These are phyloP conservation scores for Acer saccharum DNA, from an alignment of 345 rosid species.

Conservation along the genomic window DNA sequence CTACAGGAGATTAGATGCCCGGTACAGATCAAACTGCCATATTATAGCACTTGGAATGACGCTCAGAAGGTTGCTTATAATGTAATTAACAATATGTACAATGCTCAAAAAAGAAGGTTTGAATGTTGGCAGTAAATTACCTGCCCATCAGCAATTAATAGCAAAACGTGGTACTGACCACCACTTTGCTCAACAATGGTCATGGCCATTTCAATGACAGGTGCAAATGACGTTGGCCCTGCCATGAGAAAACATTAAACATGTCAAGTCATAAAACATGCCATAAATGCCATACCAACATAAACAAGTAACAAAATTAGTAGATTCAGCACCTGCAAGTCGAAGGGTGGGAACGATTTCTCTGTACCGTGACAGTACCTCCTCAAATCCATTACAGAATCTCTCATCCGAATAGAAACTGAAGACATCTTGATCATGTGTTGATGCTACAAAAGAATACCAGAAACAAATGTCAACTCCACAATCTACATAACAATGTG, in stretches of 20 bases:
- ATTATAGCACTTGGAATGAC: neutral
- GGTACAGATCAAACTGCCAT: neutral
- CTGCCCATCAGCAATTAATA: constrained; percentile 96
- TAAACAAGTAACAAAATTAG: constrained; percentile 5
- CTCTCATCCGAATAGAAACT: constrained; percentile 68
- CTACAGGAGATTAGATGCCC: neutral
- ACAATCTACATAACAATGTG: neutral
- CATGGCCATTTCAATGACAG: constrained; percentile 78
- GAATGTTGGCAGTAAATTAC: constrained; percentile 31
- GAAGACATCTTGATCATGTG: constrained; percentile 94
- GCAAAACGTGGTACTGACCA: constrained; percentile 88
- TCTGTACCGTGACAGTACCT: constrained; percentile 73
- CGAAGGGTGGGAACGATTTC: constrained; percentile 76
- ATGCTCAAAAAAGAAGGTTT: neutral
- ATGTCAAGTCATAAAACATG: constrained; percentile 1
- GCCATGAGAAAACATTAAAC: constrained; percentile 24
- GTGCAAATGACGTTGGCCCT: constrained; percentile 97
- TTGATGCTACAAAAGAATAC: constrained; percentile 55
- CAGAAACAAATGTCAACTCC: constrained; percentile 29
- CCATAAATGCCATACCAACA: constrained; percentile 11
- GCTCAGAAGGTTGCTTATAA: neutral
- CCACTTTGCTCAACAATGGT: constrained; percentile 88
- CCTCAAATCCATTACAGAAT: constrained; percentile 84
- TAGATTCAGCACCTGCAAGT: constrained; percentile 63
- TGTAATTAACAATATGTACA: neutral